These are phyloP conservation scores for Cymbidium sinense DNA, from an alignment of 106 monocot genomes.

Conservation along the genomic window DNA sequence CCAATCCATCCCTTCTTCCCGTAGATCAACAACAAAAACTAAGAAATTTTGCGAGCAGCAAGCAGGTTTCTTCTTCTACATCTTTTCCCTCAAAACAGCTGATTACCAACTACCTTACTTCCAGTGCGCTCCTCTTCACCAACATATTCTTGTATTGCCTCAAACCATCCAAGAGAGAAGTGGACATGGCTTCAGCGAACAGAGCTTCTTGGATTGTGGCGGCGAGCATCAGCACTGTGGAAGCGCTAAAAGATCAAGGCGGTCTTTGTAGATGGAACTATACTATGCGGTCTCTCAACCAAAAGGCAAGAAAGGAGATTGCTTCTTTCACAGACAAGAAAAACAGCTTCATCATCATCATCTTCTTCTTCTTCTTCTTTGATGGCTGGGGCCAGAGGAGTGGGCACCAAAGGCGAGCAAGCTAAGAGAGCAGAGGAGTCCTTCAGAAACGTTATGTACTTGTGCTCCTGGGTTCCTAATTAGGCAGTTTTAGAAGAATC, in stretches of 20 bases:
- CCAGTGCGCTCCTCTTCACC: no score
- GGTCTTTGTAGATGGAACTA: constrained; percentile 14
- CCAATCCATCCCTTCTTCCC: not conserved
- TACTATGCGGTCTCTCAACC: not conserved
- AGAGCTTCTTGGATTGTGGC: constrained; percentile 15
- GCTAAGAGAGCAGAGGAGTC: no score
- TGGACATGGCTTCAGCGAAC: not conserved
- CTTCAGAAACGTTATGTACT: no score
- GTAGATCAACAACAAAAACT: not conserved
- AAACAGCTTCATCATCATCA: constrained; percentile 4
- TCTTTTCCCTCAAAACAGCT: no score
- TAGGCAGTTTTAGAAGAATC: no score
- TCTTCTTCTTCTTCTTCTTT: no score
- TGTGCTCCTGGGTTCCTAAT: no score
- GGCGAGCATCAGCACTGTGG: constrained; percentile 10
- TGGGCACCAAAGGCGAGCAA: no score
- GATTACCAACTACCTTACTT: no score
- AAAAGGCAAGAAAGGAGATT: not conserved
- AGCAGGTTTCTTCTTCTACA: not conserved
- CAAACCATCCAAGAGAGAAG: not conserved
- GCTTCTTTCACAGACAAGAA: not conserved
- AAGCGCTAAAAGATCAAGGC: constrained; percentile 16
- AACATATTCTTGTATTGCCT: not conserved
- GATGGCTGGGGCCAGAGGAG: no score
- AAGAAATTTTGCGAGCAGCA: no score